These are phyloP conservation scores for Aegilops sharonensis DNA, from an alignment of 176 grass and related monocot species.

Conservation along the genomic window DNA sequence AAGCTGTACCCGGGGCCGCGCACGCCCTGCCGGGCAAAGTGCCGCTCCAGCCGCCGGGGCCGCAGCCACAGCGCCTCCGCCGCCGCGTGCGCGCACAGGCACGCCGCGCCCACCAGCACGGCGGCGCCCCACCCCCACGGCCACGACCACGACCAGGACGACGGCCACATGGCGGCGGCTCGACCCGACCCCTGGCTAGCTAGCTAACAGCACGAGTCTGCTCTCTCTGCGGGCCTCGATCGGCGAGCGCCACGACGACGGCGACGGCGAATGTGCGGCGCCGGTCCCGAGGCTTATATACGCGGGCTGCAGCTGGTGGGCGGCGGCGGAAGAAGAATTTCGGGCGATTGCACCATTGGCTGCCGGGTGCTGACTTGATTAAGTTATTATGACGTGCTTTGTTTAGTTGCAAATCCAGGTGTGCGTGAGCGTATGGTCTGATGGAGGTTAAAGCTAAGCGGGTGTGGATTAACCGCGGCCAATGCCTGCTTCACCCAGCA, in stretches of 20 bases:
- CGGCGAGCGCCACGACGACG: slow-evolving; percentile 15
- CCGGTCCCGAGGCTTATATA: slow-evolving; percentile 24
- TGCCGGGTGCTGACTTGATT: slow-evolving; percentile 15
- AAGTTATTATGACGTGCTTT: background rate
- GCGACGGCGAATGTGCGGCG: slow-evolving; percentile 21
- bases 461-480: background rate
- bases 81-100: slow-evolving; percentile 24
- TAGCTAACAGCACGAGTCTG: too few relatives aligned
- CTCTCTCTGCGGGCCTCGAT: background rate
- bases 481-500: background rate
- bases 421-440: background rate
- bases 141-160: background rate
- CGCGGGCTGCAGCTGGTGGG: background rate
- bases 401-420: background rate
- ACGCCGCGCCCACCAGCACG: slow-evolving; percentile 31
- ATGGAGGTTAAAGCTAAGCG: background rate
- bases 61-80: slow-evolving; percentile 78
- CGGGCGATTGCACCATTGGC: slow-evolving; percentile 6
- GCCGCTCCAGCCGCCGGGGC: slow-evolving; percentile 64
- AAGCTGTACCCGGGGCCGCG: slow-evolving; percentile 78
- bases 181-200: too few relatives aligned
- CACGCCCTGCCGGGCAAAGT: slow-evolving; percentile 77
- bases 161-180: too few relatives aligned
- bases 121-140: slow-evolving; percentile 15
- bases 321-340: background rate